Base-by-base conservation (phyloP, 2,329 filamentous ascomycete genomes). In the Colletotrichum australisinense region DNA sequence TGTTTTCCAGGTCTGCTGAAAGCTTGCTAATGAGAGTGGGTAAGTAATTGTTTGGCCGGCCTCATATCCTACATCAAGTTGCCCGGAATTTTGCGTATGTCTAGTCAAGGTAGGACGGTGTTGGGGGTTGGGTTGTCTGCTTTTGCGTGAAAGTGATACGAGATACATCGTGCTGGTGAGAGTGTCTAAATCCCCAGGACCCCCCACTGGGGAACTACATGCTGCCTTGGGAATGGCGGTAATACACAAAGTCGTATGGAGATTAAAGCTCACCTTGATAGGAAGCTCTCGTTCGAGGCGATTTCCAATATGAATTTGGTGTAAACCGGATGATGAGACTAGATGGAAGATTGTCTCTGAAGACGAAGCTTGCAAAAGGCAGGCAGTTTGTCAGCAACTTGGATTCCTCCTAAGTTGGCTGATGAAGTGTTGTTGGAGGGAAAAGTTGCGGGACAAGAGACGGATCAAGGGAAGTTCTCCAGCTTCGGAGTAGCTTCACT, bases 401-500 rank as follows among this genome's bases (percentile, higher is more conserved):
- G 22, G 46, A n/a, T 65, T 64, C 22, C 19, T 58, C 22, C 19
- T 58, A 22, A 32, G 26, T 57, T 42, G 60, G 63, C 26, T 69
- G 38, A 57, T 53, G 42, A 24, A 28, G n/a, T 63, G 26, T 56
- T n/a, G 67, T 16, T 49, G 35, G 7, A 16, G 22, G 14, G 49
- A 67, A 11, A 30, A 55, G 42, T 52, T 30, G 58, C 28, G 24
- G 30, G 30, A 28, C 42, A 28, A 59, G 26, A 42, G 4, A 58
- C 16, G 26, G 66, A 38, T 30, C 53, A 22, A 32, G 22, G 26
- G 12, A 60, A 30, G 53, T 57, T 57, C 57, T 74, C 72, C 68
- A 63, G 58, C 63, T 72, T 59, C n/a, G 62, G 57, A 63, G 52
- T 56, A 24, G 57, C 60, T 66, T 72, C 46, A 26, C 42, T 46